Evolutionary conservation across 1,284 basidiomycete genomes (phyloP).

Genomic region (Rhodofomes roseus): DNA sequence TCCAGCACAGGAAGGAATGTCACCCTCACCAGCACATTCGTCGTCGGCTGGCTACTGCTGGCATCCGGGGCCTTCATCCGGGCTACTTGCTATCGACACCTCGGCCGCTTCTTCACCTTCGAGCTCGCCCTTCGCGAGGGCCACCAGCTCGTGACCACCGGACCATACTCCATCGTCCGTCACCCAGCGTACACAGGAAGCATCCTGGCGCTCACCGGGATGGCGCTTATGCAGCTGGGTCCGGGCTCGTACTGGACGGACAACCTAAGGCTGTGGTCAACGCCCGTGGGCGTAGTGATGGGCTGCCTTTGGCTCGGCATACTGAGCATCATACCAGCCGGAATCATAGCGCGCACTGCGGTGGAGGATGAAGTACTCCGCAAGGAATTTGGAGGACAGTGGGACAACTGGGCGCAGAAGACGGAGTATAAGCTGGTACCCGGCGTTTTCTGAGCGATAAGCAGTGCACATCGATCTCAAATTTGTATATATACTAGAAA

Average conservation of each 20-base stretch:
- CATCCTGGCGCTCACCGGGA: conserved; percentile 2
- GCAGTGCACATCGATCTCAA: too few species aligned
- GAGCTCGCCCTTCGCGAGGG: conserved; percentile 10
- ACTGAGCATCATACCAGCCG: not conserved
- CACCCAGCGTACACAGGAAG: conserved; percentile 11
- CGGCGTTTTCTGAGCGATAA: conserved; percentile 6
- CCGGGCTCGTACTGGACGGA: conserved; percentile 7
- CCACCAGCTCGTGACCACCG: conserved; percentile 13
- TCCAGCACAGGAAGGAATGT: not conserved
- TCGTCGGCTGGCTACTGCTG: conserved; percentile 7
- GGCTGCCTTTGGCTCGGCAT: conserved; percentile 1
- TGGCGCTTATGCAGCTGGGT: conserved; percentile 3
- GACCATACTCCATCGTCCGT: conserved; percentile 12
- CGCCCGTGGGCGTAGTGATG: not conserved
- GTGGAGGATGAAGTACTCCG: conserved; percentile 10
- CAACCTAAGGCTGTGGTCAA: not conserved
- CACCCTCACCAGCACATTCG: not conserved
- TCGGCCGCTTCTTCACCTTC: conserved; percentile 13
- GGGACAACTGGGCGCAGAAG: conserved; percentile 10
- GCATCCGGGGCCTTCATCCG: conserved; percentile 7
- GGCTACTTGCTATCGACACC: conserved; percentile 6
- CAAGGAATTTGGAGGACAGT: conserved; percentile 10
- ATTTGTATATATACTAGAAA: not conserved
- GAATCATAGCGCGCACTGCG: conserved; percentile 2
- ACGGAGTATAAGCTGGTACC: conserved; percentile 9